Base-by-base conservation (phyloP, 768 basidiomycete species). In the Lentinula edodes region DNA sequence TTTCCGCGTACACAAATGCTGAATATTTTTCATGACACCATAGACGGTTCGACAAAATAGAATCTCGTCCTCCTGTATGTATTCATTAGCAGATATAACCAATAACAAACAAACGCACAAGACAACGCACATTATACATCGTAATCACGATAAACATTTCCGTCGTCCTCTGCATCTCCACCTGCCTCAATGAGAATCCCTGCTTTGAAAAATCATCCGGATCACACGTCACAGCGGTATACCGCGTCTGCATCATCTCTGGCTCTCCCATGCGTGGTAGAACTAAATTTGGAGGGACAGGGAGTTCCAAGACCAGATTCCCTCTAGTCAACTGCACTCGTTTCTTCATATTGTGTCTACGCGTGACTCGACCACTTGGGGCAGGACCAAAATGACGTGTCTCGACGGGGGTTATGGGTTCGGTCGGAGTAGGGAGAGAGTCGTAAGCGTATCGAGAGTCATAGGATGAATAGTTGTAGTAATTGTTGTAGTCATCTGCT, bases 141-240 rank as follows among this genome's bases (percentile, higher is more conserved):
- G 95, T 98, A 67, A 98, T 90, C 61, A 93, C 91, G 70, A 98
- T 90, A 76, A 96, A 91, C 59, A 98, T 71, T 69, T 98, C 95
- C 12, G 94, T 97, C 60, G 88, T 82, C 58, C 94, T 81, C 35
- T 87, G 85, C 63, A 75, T 83, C 68, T 91, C 83, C 69, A 89
- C 89, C 70, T 97, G 95, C 55, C 95, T 81, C 35, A 98, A 79
- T 62, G 88, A 90, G 72, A 92, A 95, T 10, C 91, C 88, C 52
- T 85, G 85, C 69, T 80, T 83, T 73, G 91, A 87, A 69, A 95
- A 97, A 38, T 95, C 89, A 69, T 98, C 91, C 1, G 95, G 95
- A 70, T 95, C 93, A 71, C 94, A 93, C 9, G 94, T 97, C 5
- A 95, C 90, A 0, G 93, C 94, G 5, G 95, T 94, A 71, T 89